Evolutionary conservation across 83 land plant species (phyloP), one percentile per base, ranked within the genome.

Genomic region (Picea abies): DNA sequence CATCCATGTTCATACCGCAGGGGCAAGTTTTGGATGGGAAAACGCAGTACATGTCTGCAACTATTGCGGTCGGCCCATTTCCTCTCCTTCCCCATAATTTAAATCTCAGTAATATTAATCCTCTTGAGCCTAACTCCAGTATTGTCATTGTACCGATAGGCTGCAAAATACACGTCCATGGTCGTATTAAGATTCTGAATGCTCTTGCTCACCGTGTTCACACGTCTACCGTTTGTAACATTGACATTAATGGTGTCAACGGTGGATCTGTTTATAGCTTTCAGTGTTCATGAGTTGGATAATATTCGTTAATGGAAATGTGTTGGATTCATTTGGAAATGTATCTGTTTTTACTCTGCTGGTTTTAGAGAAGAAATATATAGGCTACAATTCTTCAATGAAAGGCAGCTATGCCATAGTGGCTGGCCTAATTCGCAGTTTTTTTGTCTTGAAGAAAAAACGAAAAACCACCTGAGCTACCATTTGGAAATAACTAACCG

Each of bases 231-330:
- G 76, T 8, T 20, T 52, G 58, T 12, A 88, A 90, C 60, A 65
- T 82, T 25, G 86, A 86, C 22, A 83, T 29, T 2, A 81, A 88
- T 64, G 67, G 82, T 9, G 81, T 83, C 49, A 63, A 52, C 60
- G 93, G 85, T 82, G 93, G 93, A 56, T 84, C 93, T 71, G 93
- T 91, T 11, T 60, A 88, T 47, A 90, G 90, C 15, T 88, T 90
- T 22, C 88, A 84, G 11, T 90, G 92, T 73, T 90, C 61, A 71
- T 11, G 15, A 52, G 58, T 52, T 52, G 58, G 14, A 52, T 52
- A 52, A 52, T 52, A 49, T 49, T 52, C 15, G 58, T 52, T 52
- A 52, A 3, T 52, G 12, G 14, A 11, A 44, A 52, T 2, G 14
- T 11, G 14, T 12, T 52, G 14, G 58, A 52, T 52, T 52, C 14